Base-by-base conservation (phyloP, 78 protist genomes). In the Dictyostelium intermedium region DNA sequence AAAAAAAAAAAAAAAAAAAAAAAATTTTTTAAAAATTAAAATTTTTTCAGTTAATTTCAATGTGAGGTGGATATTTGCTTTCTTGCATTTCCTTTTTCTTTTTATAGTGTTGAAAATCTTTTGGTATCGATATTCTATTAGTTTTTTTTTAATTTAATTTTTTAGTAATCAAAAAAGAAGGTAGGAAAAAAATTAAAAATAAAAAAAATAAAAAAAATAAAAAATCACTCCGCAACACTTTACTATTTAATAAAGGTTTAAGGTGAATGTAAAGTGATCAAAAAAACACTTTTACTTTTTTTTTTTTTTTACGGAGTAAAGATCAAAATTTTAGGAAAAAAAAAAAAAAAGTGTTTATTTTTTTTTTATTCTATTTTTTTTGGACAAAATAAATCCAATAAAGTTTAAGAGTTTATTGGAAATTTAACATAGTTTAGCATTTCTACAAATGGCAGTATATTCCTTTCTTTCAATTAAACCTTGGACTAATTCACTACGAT, bases 351-450 rank as follows among this genome's bases (percentile, higher is more conserved):
- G 7, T 47, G 10, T 47, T 47, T 9, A 11, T 10, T 47, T 47
- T 47, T 47, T 50, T 50, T 50, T 50, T 50, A 16, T 50, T 50
- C 16, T 50, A 16, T 50, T 50, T 50, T 50, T 50, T 9, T 9
- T 50, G 8, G 23, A 14, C 7, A 1, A 6, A 45, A 13, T 45
- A 11, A 50, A 50, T 18, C 0, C 8, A 53, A 53, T 5, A 53
- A 53, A 45, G 18, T 14, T 18, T 5, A 6, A 9, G 66, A 56
- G 20, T 20, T 56, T 20, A 56, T 56, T 56, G 66, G 27, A 56
- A 53, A 20, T 8, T 85, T 85, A 85, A 74, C 91, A 85, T 14
- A 85, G 37, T 45, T 60, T 60, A 53, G 91, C 91, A 7, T 45
- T 73, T 61, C 32, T 78, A 37, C 93, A 87, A 41, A 78, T 27